phyloP scores from a whole-genome alignment of 2,329 filamentous ascomycete genomes.

The Paraconiothyrium sp. region DNA sequence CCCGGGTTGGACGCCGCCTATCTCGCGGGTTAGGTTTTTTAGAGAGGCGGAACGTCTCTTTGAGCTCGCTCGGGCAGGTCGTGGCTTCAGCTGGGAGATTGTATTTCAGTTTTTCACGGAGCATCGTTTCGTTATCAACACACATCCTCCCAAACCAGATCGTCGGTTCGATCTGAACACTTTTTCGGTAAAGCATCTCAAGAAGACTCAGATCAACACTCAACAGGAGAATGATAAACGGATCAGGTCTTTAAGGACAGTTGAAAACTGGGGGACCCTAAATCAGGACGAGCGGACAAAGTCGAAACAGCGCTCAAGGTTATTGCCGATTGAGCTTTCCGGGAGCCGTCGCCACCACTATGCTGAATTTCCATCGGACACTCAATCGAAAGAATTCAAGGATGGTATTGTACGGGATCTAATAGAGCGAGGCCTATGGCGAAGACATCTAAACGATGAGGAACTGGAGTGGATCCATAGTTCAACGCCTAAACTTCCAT shows the following conservation, averaged over 20 bases:
- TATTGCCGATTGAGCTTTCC: too few species aligned
- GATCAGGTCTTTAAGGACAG: not conserved
- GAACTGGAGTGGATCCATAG: too few species aligned
- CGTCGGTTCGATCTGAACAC: slow-evolving; percentile 19
- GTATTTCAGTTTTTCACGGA: slow-evolving; percentile 23
- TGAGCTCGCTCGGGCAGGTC: slow-evolving; percentile 12
- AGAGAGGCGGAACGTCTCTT: slow-evolving; percentile 16
- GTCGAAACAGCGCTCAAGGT: too few species aligned
- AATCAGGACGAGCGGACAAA: too few species aligned
- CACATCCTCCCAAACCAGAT: not conserved
- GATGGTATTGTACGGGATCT: too few species aligned
- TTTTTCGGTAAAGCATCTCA: not conserved
- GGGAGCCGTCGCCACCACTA: too few species aligned
- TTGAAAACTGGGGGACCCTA: too few species aligned
- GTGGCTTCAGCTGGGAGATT: slow-evolving; percentile 22
- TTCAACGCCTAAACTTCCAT: too few species aligned
- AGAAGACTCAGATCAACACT: slow-evolving; percentile 1
- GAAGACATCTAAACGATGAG: too few species aligned
- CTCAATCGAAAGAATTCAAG: too few species aligned
- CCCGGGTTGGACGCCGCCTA: slow-evolving; percentile 13
- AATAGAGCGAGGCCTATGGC: too few species aligned
- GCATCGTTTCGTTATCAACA: slow-evolving; percentile 17
- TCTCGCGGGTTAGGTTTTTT: not conserved
- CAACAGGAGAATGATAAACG: not conserved
- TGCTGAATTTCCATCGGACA: too few species aligned